Evolutionary conservation across 139 green algal species (phyloP).

Genomic region (Coelastrella sp.): DNA sequence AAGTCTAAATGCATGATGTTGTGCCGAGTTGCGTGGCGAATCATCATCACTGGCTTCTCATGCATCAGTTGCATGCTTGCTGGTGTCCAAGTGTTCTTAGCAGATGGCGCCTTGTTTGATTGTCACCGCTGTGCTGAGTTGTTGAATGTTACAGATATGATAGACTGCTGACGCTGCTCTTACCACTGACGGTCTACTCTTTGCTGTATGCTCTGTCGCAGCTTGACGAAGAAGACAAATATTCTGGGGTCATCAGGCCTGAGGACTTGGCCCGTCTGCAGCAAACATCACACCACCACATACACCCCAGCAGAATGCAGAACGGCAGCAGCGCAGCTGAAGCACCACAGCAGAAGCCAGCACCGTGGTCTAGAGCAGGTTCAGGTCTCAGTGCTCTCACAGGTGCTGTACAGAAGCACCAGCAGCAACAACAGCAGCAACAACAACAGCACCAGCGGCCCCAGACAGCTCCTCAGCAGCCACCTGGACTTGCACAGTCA

Average conservation of each 20-base stretch:
- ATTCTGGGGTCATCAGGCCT: constrained; percentile 80
- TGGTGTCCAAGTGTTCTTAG: neutral
- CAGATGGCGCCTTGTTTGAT: too few species aligned
- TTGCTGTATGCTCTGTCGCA: constrained; percentile 41
- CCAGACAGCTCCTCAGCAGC: constrained; percentile 32
- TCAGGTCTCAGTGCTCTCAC: constrained; percentile 19
- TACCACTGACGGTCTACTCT: neutral
- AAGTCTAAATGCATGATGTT: too few species aligned
- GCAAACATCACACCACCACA: constrained; percentile 19
- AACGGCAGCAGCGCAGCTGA: constrained; percentile 14
- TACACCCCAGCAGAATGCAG: neutral
- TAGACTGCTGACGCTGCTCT: neutral
- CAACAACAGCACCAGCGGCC: constrained; percentile 19
- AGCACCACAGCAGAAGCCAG: constrained; percentile 19
- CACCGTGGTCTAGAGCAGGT: constrained; percentile 16
- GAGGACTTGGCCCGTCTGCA: constrained; percentile 17
- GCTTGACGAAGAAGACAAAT: constrained; percentile 91
- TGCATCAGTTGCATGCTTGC: neutral
- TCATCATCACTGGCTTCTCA: too few species aligned
- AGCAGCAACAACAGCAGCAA: neutral
- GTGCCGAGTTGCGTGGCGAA: too few species aligned
- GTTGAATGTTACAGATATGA: neutral
- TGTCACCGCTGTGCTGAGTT: too few species aligned
- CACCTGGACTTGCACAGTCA: neutral
- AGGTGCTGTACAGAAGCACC: neutral